These are phyloP conservation scores for Solidago caesia DNA, from an alignment of 129 eudicot genomes.

Conservation along the genomic window DNA sequence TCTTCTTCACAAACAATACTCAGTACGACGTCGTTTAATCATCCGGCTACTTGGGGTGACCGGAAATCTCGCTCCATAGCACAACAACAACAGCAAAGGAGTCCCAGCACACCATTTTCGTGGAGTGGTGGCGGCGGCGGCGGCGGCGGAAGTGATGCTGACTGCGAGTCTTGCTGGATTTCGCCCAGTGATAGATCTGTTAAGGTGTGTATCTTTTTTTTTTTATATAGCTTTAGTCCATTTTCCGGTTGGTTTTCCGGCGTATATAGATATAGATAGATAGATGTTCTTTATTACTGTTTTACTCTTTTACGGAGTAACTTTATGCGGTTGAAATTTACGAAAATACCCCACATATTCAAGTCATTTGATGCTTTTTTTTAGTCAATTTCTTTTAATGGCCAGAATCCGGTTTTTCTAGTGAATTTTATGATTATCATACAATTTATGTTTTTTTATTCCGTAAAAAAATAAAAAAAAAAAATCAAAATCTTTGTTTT, in stretches of 20 bases:
- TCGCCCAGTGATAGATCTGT: conserved; percentile 42
- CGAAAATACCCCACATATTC: not conserved
- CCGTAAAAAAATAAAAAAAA: too few species aligned
- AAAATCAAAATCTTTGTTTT: too few species aligned
- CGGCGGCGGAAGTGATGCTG: conserved; percentile 38
- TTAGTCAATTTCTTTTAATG: too few species aligned
- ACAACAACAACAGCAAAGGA: conserved; percentile 29
- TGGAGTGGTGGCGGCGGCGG: conserved; percentile 13
- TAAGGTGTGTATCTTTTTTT: conserved; percentile 43
- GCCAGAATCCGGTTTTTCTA: too few species aligned
- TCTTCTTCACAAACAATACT: not conserved
- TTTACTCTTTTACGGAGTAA: not conserved
- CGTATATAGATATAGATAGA: too few species aligned
- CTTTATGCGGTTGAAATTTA: not conserved
- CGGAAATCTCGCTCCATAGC: conserved; percentile 50
- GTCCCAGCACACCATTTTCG: conserved; percentile 63
- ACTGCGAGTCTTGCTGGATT: conserved; percentile 28
- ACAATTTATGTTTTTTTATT: too few species aligned
- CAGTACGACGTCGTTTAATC: not conserved
- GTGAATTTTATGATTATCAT: too few species aligned
- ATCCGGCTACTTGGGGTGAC: conserved; percentile 48
- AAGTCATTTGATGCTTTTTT: too few species aligned
- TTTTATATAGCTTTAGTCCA: not conserved
- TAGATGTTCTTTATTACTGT: not conserved
- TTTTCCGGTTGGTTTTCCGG: not conserved